A percentile compares a stretch with the other conserved stretches of the same genome.
Conservation (phyloP, 176 grass and related monocot genomes). For the Aegilops speltoides region DNA sequence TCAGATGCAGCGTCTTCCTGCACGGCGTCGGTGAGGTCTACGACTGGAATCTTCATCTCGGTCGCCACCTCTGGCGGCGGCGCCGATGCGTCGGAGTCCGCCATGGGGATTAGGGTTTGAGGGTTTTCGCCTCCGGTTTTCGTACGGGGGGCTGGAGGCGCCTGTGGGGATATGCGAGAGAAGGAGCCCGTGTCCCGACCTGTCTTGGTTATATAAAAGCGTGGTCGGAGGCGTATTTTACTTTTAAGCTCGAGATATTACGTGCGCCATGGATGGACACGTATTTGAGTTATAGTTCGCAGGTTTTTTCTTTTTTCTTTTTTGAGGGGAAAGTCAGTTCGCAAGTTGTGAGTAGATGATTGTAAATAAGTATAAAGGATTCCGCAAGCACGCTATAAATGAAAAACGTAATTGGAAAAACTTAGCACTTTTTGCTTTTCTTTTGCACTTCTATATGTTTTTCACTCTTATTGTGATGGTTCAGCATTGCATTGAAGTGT, state of each 20-base stretch:
- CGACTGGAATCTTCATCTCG: not conserved
- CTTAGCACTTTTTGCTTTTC: no score
- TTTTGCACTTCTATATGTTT: no score
- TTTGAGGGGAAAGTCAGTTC: no score
- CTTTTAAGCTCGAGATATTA: not conserved
- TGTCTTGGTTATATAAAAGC: not conserved
- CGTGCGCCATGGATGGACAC: not conserved
- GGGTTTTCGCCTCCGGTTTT: constrained; percentile 24
- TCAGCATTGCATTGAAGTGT: no score
- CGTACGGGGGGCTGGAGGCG: not conserved
- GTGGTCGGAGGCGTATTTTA: not conserved
- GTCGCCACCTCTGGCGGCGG: constrained; percentile 28
- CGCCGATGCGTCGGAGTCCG: constrained; percentile 46
- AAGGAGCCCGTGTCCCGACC: not conserved
- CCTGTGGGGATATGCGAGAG: not conserved
- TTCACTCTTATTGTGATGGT: no score
- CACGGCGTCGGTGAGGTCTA: not conserved
- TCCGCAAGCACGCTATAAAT: not conserved
- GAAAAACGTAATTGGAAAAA: no score
- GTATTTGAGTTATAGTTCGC: no score
- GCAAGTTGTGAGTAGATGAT: no score
- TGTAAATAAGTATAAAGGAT: no score
- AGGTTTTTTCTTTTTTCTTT: no score
- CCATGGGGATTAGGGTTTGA: constrained; percentile 82
- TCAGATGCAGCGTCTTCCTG: not conserved